Base-by-base conservation (phyloP, 495 filamentous ascomycete genomes). In the Penicillium argentinense region DNA sequence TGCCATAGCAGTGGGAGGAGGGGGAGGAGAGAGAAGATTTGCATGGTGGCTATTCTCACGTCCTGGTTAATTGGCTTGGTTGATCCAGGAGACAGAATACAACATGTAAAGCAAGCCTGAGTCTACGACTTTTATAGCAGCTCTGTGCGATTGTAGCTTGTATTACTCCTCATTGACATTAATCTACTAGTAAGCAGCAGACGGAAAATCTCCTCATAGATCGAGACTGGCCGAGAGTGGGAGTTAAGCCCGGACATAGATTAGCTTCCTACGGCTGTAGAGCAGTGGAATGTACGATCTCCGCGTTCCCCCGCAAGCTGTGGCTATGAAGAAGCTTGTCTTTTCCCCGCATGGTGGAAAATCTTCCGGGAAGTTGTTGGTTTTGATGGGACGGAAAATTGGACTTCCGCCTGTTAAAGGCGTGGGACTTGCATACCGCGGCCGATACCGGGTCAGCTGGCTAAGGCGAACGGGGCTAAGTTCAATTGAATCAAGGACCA, bases 401-500 rank as follows among this genome's bases (percentile, higher is more conserved):
- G 21, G 21, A 24, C 56, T 52, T 59, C 56, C 56, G 56, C 56
- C 56, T 59, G 48, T 55, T 14, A 46, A 30, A 41, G 25, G 27
- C n/a, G n/a, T n/a, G n/a, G n/a, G n/a, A n/a, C n/a, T n/a, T n/a
- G n/a, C n/a, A n/a, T n/a, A n/a, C n/a, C n/a, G n/a, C n/a, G n/a
- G n/a, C n/a, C n/a, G n/a, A n/a, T n/a, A n/a, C n/a, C n/a, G 29
- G 12, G 42, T 8, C 7, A 40, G 29, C 16, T 16, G 24, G 39
- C 18, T 16, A 27, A 26, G 37, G 14, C 44, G 13, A 16, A 33
- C n/a, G 37, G 21, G 26, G 18, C 4, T 24, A 24, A 18, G 21
- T 34, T 3, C 1, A 23, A 18, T 11, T n/a, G 24, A 50, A 18
- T 9, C 22, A 29, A 24, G 12, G 12, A 11, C 11, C 38, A 36